Evolutionary conservation across 2,329 filamentous ascomycete genomes (phyloP).

Genomic region (Aspergillus clavatus): DNA sequence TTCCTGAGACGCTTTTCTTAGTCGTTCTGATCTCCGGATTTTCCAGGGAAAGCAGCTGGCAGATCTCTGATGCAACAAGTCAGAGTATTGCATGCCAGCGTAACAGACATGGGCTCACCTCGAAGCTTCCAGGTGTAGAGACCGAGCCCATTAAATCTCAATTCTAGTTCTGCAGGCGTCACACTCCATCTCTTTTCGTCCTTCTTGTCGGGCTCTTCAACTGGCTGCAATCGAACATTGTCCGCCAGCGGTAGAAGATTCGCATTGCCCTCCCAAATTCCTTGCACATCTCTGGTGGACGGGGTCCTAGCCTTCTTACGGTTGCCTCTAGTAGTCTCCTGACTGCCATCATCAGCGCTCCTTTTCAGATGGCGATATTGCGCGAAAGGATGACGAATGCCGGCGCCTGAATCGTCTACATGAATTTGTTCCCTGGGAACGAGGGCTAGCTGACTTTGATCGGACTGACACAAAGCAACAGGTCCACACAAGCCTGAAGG

Average conservation of each 20-base stretch:
- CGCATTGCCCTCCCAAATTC: slow-evolving; percentile 3
- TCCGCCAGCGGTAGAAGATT: slow-evolving; percentile 18
- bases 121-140: slow-evolving; percentile 13
- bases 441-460: slow-evolving; percentile 1
- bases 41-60: slow-evolving; percentile 20
- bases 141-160: slow-evolving; percentile 5
- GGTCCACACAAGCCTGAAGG: slow-evolving; percentile 3
- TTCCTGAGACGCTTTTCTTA: slow-evolving; percentile 5
- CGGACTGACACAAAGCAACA: slow-evolving; percentile 1
- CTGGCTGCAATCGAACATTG: slow-evolving; percentile 13
- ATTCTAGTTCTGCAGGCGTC: slow-evolving; percentile 10
- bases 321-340: background rate
- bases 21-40: slow-evolving; percentile 16
- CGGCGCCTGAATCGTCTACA: background rate
- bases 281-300: background rate
- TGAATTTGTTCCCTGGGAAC: background rate
- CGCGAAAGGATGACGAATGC: background rate
- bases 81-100: background rate
- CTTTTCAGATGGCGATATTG: background rate
- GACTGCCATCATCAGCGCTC: background rate
- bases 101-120: slow-evolving; percentile 13
- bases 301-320: background rate
- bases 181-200: slow-evolving; percentile 17
- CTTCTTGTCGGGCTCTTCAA: slow-evolving; percentile 6
- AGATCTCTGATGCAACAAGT: slow-evolving; percentile 15